Evolutionary conservation across 208 protist species (phyloP).

Genomic region (Leptomonas pyrrhocoris): DNA sequence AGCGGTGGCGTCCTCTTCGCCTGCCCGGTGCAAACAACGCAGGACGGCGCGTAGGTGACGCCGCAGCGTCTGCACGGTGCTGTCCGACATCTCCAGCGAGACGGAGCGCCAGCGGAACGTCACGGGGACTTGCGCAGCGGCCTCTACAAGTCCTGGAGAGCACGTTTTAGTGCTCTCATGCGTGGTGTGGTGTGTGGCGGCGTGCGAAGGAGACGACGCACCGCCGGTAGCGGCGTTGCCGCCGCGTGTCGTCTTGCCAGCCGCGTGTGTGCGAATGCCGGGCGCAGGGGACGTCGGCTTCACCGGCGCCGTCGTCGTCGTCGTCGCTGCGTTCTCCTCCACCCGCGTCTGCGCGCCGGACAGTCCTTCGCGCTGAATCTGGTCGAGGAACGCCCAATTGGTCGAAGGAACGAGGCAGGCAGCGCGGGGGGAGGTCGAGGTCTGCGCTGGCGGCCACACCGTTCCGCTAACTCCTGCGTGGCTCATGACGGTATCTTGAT

Average conservation of each 20-base stretch:
- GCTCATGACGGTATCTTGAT: neutral
- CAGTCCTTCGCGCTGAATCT: constrained; percentile 18
- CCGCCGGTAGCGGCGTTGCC: neutral
- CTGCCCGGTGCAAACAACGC: constrained; percentile 22
- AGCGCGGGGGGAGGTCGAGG: neutral
- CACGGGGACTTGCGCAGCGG: neutral
- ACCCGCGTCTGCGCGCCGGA: neutral
- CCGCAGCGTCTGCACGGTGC: constrained; percentile 15
- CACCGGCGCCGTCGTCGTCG: neutral
- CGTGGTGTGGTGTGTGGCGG: neutral
- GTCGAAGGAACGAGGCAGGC: constrained; percentile 32
- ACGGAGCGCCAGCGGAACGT: constrained; percentile 31
- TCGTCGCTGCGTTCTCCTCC: neutral
- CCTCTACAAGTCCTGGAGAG: neutral
- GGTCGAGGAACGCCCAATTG: constrained; percentile 30
- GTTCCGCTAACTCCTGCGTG: neutral
- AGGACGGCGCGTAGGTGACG: constrained; percentile 30
- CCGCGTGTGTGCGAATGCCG: neutral
- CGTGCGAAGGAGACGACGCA: neutral
- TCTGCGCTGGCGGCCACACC: too few species aligned
- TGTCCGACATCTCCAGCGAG: constrained; percentile 24
- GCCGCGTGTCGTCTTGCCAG: neutral
- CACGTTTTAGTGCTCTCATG: neutral
- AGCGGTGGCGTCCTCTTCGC: neutral
- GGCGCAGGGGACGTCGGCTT: constrained; percentile 1